Base-by-base conservation (phyloP, 345 rosid genomes). In the Fremontodendron californicum region DNA sequence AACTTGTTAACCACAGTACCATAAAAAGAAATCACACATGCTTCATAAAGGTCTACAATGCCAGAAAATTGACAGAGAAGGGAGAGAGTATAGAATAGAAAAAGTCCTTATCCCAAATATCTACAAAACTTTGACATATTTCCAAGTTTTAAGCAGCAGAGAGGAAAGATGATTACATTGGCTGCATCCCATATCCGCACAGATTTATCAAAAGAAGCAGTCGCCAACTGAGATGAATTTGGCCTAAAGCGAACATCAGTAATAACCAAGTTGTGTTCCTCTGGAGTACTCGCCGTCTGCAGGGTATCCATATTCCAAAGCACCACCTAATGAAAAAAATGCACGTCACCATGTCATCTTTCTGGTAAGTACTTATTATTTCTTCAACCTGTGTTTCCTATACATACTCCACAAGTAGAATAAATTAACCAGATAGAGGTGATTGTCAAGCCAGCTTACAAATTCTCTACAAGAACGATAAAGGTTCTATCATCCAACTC, bases 151-250 rank as follows among this genome's bases (percentile, higher is more conserved):
- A 49, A 73, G 64, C 29, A 73, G 48, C 11, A 73, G 15, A 27
- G 39, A 12, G 60, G 61, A 77, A 78, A 70, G 51, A 27, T 15
- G 45, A 76, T 88, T 77, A 87, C 94, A 78, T 78, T 84, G 71
- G 84, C 71, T 55, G 90, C 90, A 78, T 91, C 95, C 94, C 95
- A 91, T 37, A 91, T 74, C 67, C 87, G 84, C 33, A 91, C 93
- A 60, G 88, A 84, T 84, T 89, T 86, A 84, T 91, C 94, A 75
- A 84, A 75, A 49, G 94, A 91, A 58, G 93, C 72, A 55, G 94
- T 89, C 23, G 83, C 92, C 57, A 91, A 80, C 75, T 88, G 90
- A 82, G 90, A 75, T 23, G 91, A 86, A 83, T 89, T 91, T 48
- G 90, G 89, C 81, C 89, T 86, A 66, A 91, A 91, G 18, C 93